Evolutionary conservation across 176 grass and related monocot genomes (phyloP).

Genomic region (Pontederia crassipes): DNA sequence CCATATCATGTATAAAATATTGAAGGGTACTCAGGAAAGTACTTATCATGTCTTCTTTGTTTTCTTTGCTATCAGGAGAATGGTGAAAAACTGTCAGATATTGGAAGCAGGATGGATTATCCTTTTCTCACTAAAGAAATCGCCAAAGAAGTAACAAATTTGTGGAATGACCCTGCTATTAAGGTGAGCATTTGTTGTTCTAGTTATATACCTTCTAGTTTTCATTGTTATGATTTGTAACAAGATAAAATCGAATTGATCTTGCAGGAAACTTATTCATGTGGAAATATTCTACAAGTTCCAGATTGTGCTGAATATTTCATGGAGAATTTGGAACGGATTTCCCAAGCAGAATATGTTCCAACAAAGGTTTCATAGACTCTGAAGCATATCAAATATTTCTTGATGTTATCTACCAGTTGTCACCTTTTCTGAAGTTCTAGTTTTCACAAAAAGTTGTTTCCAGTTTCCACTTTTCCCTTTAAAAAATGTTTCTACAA

Average conservation of each 20-base stretch:
- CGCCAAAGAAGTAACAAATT: constrained; percentile 41
- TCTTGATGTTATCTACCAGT: too few relatives aligned
- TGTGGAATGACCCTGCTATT: constrained; percentile 91
- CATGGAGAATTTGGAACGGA: constrained; percentile 76
- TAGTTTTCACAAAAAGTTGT: too few relatives aligned
- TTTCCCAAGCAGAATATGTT: constrained; percentile 67
- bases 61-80: constrained; percentile 43
- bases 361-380: constrained; percentile 57
- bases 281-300: constrained; percentile 77
- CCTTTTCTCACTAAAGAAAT: constrained; percentile 63
- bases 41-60: background rate
- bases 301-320: constrained; percentile 98
- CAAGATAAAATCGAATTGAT: too few relatives aligned
- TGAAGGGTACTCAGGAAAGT: too few relatives aligned
- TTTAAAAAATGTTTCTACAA: too few relatives aligned
- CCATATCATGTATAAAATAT: too few relatives aligned
- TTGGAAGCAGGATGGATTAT: constrained; percentile 58
- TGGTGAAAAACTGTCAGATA: constrained; percentile 79
- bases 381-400: too few relatives aligned
- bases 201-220: too few relatives aligned
- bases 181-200: constrained; percentile 32
- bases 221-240: too few relatives aligned
- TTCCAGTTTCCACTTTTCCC: too few relatives aligned
- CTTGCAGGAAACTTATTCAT: constrained; percentile 71
- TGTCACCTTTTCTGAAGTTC: too few relatives aligned